Conservation (phyloP, 495 filamentous ascomycete species). For the Neurospora sublineolata region DNA sequence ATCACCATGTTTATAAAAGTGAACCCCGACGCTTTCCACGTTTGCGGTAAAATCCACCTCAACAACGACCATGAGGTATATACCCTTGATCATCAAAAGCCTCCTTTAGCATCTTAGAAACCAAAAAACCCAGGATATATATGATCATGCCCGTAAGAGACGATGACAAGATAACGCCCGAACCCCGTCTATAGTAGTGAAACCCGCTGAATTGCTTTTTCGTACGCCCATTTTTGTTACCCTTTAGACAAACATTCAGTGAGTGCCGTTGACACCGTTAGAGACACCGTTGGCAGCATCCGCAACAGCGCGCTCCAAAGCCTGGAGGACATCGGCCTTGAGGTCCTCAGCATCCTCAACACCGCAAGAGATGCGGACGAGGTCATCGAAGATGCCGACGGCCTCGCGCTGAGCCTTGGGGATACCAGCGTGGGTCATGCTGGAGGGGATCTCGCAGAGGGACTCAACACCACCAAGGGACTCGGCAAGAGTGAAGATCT, state of each 20-base stretch:
- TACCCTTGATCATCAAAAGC: neutral
- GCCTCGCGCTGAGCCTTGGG: constrained; percentile 79
- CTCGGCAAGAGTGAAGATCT: constrained; percentile 89
- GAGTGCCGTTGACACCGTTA: constrained; percentile 12
- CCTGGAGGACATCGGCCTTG: constrained; percentile 69
- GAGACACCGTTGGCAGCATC: constrained; percentile 20
- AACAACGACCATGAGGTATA: neutral
- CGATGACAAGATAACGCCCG: neutral
- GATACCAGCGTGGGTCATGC: constrained; percentile 96
- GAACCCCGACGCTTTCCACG: neutral
- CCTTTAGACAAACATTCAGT: neutral
- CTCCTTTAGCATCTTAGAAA: neutral
- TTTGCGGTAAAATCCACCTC: neutral
- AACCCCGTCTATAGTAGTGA: neutral
- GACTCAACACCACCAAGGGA: constrained; percentile 86
- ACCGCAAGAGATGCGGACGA: constrained; percentile 89
- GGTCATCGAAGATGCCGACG: constrained; percentile 90
- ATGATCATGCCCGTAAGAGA: neutral
- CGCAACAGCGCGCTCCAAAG: constrained; percentile 61
- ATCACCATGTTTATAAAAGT: neutral
- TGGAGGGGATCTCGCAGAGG: constrained; percentile 72
- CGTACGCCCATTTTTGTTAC: neutral
- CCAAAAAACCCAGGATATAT: neutral
- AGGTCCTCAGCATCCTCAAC: constrained; percentile 87
- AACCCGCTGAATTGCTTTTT: neutral